These are phyloP conservation scores for Phialemoniopsis sp. DNA, from an alignment of 2,329 filamentous ascomycete genomes.

Conservation along the genomic window DNA sequence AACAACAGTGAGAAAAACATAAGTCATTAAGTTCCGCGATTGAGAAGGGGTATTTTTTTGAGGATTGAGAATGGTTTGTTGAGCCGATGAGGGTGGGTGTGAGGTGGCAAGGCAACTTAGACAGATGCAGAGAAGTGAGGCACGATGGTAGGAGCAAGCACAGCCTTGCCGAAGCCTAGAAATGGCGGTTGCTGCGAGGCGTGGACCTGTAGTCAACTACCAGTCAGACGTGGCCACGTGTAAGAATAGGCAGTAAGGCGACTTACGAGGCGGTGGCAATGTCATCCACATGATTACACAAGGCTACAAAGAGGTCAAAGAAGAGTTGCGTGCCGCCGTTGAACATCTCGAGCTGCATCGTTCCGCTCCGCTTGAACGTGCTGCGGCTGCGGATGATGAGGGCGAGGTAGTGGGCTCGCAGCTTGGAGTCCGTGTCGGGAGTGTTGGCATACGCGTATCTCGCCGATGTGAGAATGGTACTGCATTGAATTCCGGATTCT, in stretches of 20 bases:
- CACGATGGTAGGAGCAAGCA: too few relatives aligned
- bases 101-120: slow-evolving; percentile 2
- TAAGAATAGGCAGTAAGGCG: not conserved
- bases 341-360: slow-evolving; percentile 95
- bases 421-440: slow-evolving; percentile 83
- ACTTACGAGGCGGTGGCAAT: slow-evolving; percentile 54
- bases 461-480: slow-evolving; percentile 82
- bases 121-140: too few relatives aligned
- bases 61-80: not conserved
- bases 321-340: slow-evolving; percentile 77
- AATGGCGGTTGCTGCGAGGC: slow-evolving; percentile 42
- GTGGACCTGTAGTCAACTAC: slow-evolving; percentile 21
- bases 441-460: slow-evolving; percentile 87
- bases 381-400: slow-evolving; percentile 84
- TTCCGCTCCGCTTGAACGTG: slow-evolving; percentile 90
- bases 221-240: not conserved
- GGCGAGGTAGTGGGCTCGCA: slow-evolving; percentile 86
- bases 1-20: not conserved
- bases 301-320: slow-evolving; percentile 89
- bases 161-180: slow-evolving; percentile 11
- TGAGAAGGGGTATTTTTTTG: slow-evolving; percentile 2
- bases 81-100: not conserved
- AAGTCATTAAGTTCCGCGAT: slow-evolving; percentile 2
- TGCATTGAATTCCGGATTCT: slow-evolving; percentile 77
- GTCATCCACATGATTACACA: slow-evolving; percentile 85